Percentiles rank a stretch among this genome's conserved stretches.
These are phyloP conservation scores for Beta corolliflora DNA, from an alignment of 179 eudicot genomes.

Conservation along the genomic window DNA sequence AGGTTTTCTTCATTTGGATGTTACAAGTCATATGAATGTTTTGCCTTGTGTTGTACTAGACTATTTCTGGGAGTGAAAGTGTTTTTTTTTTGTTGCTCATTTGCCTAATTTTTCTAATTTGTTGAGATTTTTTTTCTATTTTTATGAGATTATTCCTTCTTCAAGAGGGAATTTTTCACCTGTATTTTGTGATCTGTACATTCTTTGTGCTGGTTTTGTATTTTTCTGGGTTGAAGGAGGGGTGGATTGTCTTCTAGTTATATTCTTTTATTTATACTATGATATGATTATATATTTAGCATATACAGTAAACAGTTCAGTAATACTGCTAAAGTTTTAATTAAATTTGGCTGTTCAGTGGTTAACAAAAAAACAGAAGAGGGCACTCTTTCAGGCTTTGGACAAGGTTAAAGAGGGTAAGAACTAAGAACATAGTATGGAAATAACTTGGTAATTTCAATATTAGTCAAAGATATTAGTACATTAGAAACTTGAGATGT, in stretches of 20 bases:
- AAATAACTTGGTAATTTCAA: neutral
- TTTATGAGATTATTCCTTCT: neutral
- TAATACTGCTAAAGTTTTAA: neutral
- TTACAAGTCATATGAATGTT: neutral
- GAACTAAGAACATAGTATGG: constrained; percentile 24
- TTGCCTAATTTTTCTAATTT: neutral
- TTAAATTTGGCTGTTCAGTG: constrained; percentile 42
- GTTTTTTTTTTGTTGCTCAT: too few species aligned
- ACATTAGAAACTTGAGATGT: neutral
- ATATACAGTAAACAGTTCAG: neutral
- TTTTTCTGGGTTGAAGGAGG: neutral
- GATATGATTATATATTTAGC: neutral
- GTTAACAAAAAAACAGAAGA: constrained; percentile 63
- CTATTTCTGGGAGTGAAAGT: neutral
- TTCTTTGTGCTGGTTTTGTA: neutral
- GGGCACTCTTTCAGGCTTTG: constrained; percentile 66
- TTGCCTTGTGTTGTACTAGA: neutral
- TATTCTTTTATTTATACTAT: neutral
- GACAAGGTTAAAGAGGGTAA: constrained; percentile 81
- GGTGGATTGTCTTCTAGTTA: neutral
- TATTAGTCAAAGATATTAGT: neutral
- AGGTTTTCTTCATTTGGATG: neutral
- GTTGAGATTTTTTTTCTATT: neutral
- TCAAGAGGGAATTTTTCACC: neutral
- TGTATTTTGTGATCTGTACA: neutral